These are phyloP conservation scores for Xylaria grammica DNA, from an alignment of 495 filamentous ascomycete genomes.

Conservation along the genomic window DNA sequence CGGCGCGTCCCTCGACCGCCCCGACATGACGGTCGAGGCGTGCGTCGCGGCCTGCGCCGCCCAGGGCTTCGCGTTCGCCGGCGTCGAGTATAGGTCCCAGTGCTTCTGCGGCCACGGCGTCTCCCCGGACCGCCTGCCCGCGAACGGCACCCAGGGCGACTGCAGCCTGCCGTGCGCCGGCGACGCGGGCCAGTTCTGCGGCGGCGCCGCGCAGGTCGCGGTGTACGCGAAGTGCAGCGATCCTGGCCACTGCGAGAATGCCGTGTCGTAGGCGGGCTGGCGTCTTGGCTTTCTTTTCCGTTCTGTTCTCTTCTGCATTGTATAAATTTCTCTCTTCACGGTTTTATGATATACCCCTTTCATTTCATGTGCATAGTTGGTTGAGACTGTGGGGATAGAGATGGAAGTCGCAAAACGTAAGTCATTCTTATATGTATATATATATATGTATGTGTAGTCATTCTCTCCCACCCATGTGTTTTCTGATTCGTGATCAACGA, in stretches of 20 bases:
- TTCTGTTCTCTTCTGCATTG: not conserved
- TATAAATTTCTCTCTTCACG: too few species aligned
- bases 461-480: too few species aligned
- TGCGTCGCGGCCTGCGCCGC: constrained; percentile 53
- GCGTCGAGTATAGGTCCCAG: constrained; percentile 62
- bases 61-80: constrained; percentile 52
- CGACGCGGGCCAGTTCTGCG: constrained; percentile 35
- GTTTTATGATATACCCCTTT: too few species aligned
- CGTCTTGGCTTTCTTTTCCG: not conserved
- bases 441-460: too few species aligned
- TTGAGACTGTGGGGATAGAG: too few species aligned
- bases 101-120: constrained; percentile 58
- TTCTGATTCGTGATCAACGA: too few species aligned
- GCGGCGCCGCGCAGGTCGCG: constrained; percentile 28
- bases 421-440: too few species aligned
- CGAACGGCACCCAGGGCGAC: constrained; percentile 15
- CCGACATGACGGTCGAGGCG: constrained; percentile 55
- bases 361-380: too few species aligned
- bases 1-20: constrained; percentile 40
- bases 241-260: constrained; percentile 8
- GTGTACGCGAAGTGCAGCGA: constrained; percentile 25
- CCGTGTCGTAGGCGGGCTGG: not conserved
- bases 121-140: constrained; percentile 16
- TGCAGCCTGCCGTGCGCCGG: constrained; percentile 40
- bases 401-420: too few species aligned